Base-by-base conservation (phyloP, 1,284 basidiomycete genomes). In the Moniliella sp. region DNA sequence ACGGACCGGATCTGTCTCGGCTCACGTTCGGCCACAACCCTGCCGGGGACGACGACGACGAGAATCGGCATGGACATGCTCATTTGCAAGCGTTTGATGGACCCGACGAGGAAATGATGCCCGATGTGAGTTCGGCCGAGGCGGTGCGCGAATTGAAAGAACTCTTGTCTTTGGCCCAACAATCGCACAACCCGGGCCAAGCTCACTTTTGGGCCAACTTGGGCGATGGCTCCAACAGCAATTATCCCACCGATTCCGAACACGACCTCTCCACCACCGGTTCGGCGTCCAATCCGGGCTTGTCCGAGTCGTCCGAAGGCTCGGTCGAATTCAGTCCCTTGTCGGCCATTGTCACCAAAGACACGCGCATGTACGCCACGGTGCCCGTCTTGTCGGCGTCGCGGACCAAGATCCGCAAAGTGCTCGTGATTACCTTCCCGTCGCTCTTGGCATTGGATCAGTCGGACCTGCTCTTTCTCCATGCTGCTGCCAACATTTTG, bases 381-480 rank as follows among this genome's bases (percentile, higher is more conserved):
- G 34, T 40, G 19, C 34, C 30, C 3, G 33, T 34, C 35, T 45
- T 45, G 36, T 35, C 42, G 13, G 37, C 36, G 8, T 36, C 33
- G 16, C 35, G 39, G 15, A 30, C 31, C n/a, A 36, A 44, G 4
- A 40, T 45, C 3, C 21, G 31, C n/a, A 32, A 43, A 37, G 42
- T 46, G 27, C 34, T 48, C 28, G 26, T 50, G 29, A 30, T 43
- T 31, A 41, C 37, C 33, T 50, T 42, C 9, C 15, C 19, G 13
- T 28, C 35, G 1, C 16, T 32, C 8, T 36, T 31, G 11, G 33
- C 31, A 25, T 30, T 50, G 9, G 39, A 46, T 8, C 30, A 42
- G 25, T 32, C 42, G n/a, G 48, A 50, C 21, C 28, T 34, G 23
- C 37, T 27, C 36, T 48, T 50, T 25, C 32, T 40, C 18, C 38